phyloP scores from a whole-genome alignment of 306 rosid species.

The Sindora glabra region DNA sequence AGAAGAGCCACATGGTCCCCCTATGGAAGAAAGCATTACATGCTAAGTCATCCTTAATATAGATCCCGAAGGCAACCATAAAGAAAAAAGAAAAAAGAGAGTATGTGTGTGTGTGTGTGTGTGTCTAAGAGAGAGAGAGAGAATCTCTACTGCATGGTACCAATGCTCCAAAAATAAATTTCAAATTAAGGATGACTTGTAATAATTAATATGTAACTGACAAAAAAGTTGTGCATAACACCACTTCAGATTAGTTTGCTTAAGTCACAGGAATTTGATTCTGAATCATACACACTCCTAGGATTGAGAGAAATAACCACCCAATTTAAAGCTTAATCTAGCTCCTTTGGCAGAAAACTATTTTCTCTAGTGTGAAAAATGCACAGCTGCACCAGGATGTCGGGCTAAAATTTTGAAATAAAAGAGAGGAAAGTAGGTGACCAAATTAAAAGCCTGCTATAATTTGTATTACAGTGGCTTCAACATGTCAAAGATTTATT shows the following conservation, averaged over 20 bases:
- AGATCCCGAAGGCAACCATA: constrained; percentile 8
- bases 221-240: too few species aligned
- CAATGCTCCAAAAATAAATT: neutral
- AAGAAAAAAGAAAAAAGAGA: too few species aligned
- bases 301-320: constrained; percentile 12
- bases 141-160: neutral
- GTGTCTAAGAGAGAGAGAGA: too few species aligned
- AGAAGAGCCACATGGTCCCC: constrained; percentile 94
- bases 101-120: too few species aligned
- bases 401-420: neutral
- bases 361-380: neutral
- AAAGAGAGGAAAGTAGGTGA: neutral
- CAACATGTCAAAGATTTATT: neutral
- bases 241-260: too few species aligned
- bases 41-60: constrained; percentile 9
- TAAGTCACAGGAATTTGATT: too few species aligned
- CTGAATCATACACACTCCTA: neutral
- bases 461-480: neutral
- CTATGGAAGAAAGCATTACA: constrained; percentile 39
- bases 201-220: neutral
- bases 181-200: neutral
- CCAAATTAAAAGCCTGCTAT: neutral
- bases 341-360: neutral
- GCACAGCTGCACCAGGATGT: neutral
- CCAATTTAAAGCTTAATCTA: constrained; percentile 2